Base-by-base conservation (phyloP, 2,329 filamentous ascomycete genomes). In the Orbilia brochopaga region DNA sequence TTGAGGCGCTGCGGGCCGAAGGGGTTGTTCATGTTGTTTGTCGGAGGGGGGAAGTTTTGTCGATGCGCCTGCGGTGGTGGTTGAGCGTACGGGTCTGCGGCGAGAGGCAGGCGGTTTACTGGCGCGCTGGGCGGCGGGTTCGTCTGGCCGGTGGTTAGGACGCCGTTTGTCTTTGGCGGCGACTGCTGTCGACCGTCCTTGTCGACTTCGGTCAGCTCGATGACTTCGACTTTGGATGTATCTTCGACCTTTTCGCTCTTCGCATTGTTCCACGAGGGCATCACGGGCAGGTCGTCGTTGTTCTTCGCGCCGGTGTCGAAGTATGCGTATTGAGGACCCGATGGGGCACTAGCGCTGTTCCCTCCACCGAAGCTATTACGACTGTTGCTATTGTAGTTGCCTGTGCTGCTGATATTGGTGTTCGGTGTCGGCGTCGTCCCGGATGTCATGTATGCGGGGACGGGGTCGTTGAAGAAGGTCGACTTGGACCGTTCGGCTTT, bases 241-340 rank as follows among this genome's bases (percentile, higher is more conserved):
- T 73, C 60, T 32, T 75, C 73, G 17, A 77, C 64, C 60, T 73
- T 74, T 59, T 75, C 66, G 21, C 51, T 67, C 32, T 76, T 70
- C 2, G 73, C 50, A 11, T 65, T 70, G 53, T 76, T 75, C 54
- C 75, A 67, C 1, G 75, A 73, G n/a, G 76, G 76, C 76, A 77
- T 77, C n/a, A 74, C 60, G 6, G 75, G 76, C 3, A 77, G 60
- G 17, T 75, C 75, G 37, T 77, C 75, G 11, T 69, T 70, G 37
- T 67, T 50, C 48, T 72, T 65, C 21, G 61, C 44, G n/a, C 66
- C 54, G 17, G 53, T 60, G 37, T 74, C 74, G 17, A 75, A 75
- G 57, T 77, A 77, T 30, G 75, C 76, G 46, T 75, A 77, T 35
- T 75, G 65, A 6, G 69, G 74, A 46, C 65, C 65, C 6, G 69